These are phyloP conservation scores for Plasmodium vivax DNA, from an alignment of 169 alveolate species.

Conservation along the genomic window DNA sequence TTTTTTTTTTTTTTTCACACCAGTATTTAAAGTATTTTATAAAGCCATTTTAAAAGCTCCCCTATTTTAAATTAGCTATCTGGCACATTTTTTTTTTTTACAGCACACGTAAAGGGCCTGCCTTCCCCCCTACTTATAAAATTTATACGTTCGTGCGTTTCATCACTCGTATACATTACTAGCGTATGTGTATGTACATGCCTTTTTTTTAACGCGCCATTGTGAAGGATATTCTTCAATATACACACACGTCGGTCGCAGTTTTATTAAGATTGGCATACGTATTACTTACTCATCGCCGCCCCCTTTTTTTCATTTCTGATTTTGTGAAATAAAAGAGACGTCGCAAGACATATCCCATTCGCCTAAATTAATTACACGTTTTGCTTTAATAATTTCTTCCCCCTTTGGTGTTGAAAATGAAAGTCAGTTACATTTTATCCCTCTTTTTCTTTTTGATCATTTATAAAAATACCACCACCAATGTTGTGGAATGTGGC, in stretches of 20 bases:
- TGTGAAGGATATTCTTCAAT: background rate
- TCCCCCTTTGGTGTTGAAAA: constrained; percentile 5
- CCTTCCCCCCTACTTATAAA: background rate
- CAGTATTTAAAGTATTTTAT: background rate
- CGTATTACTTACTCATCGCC: background rate
- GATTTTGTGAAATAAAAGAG: background rate
- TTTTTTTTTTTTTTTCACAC: background rate
- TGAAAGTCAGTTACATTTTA: constrained; percentile 27
- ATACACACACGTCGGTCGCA: background rate
- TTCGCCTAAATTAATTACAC: background rate
- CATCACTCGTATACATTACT: background rate
- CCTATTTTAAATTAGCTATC: background rate
- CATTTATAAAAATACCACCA: constrained; percentile 16
- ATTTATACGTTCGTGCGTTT: background rate
- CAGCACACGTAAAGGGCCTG: background rate
- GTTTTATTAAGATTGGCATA: background rate
- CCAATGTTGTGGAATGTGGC: constrained; percentile 23
- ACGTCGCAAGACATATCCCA: background rate
- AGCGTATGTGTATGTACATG: background rate
- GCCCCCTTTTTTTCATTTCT: background rate
- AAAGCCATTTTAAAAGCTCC: background rate
- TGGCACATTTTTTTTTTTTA: background rate
- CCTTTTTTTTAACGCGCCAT: background rate
- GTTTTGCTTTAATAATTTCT: background rate
- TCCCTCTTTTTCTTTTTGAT: constrained; percentile 16